These are phyloP conservation scores for Cornus controversa DNA, from an alignment of 148 eudicot genomes.

Conservation along the genomic window DNA sequence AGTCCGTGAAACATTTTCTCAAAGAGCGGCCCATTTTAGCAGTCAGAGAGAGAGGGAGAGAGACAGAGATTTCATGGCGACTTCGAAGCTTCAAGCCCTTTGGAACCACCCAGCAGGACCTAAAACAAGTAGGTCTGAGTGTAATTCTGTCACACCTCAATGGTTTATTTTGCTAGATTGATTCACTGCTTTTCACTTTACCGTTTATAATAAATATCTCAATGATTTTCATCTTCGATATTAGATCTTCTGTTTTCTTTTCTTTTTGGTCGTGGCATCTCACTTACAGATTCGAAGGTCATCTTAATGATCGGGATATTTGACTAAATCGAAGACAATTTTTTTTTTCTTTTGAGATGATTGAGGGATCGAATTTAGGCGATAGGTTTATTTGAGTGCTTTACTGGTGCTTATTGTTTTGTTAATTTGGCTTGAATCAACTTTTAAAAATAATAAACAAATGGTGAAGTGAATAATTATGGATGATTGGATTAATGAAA, in stretches of 20 bases:
- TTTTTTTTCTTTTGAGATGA: not conserved
- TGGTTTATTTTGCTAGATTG: not conserved
- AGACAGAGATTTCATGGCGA: conserved; percentile 38
- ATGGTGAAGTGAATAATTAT: no score
- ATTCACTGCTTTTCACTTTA: not conserved
- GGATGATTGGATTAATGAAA: not conserved
- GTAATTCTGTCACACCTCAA: not conserved
- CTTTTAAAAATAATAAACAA: no score
- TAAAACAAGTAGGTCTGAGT: conserved; percentile 49
- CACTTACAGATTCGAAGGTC: no score
- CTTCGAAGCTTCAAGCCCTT: conserved; percentile 57
- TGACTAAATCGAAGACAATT: no score
- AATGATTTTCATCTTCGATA: not conserved
- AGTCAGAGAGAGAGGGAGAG: conserved; percentile 15
- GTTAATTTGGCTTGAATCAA: not conserved
- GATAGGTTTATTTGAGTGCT: not conserved
- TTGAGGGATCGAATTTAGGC: not conserved
- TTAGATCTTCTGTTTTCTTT: conserved; percentile 4
- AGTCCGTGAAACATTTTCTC: not conserved
- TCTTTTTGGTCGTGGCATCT: not conserved
- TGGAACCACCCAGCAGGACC: conserved; percentile 90
- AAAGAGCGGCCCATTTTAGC: no score
- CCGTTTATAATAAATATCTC: not conserved
- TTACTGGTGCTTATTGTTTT: no score
- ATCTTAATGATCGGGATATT: no score